These are phyloP conservation scores for Rhizophagus prolifer DNA, from an alignment of 192 early-diverging fungal species.

Conservation along the genomic window DNA sequence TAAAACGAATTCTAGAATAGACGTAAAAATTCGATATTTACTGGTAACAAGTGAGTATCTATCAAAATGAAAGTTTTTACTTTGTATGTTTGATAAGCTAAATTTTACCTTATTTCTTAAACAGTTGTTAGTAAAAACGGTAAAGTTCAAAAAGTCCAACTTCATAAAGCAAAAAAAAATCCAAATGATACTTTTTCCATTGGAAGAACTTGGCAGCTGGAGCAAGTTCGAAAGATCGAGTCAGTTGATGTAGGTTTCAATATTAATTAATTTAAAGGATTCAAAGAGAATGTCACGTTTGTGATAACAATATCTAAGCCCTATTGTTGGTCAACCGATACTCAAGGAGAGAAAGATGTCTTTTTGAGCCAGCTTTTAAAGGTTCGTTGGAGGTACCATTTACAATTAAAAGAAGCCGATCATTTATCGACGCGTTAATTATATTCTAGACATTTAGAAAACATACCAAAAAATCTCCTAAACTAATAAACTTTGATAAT, in stretches of 20 bases:
- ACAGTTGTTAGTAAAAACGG: slow-evolving; percentile 40
- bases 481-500: slow-evolving; percentile 53
- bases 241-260: slow-evolving; percentile 48
- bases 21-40: too few relatives aligned
- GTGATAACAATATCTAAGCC: slow-evolving; percentile 49
- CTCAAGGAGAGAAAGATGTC: slow-evolving; percentile 44
- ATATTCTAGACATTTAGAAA: slow-evolving; percentile 41
- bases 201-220: slow-evolving; percentile 55
- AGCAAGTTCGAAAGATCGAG: slow-evolving; percentile 51
- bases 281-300: slow-evolving; percentile 44
- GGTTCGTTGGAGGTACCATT: slow-evolving; percentile 14
- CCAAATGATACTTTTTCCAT: slow-evolving; percentile 52
- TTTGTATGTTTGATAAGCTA: not conserved
- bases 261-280: not conserved
- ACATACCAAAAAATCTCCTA: slow-evolving; percentile 44
- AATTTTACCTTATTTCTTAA: not conserved
- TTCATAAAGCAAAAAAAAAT: slow-evolving; percentile 54
- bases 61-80: not conserved
- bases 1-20: too few relatives aligned
- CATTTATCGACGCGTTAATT: not conserved
- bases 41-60: slow-evolving; percentile 45
- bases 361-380: slow-evolving; percentile 49
- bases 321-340: slow-evolving; percentile 54
- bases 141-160: slow-evolving; percentile 35
- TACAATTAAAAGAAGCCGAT: not conserved